phyloP scores from a whole-genome alignment of 768 basidiomycete species.

The Imleria badia region DNA sequence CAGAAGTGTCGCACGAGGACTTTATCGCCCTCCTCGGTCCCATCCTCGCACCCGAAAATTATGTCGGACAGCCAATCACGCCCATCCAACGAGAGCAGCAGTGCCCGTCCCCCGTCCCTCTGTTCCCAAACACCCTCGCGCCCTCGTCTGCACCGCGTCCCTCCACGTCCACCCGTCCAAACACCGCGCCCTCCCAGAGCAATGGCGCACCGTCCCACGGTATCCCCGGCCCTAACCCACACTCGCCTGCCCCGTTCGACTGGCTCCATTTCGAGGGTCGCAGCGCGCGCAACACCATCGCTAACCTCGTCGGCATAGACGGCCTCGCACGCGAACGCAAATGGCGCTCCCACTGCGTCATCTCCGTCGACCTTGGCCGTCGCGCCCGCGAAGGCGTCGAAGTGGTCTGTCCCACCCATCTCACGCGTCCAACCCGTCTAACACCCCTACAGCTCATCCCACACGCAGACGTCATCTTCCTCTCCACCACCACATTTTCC shows the following conservation, averaged over 20 bases:
- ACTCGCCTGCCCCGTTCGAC: slow-evolving; percentile 77
- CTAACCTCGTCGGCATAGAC: slow-evolving; percentile 76
- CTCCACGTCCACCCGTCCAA: slow-evolving; percentile 34
- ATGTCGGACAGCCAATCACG: slow-evolving; percentile 32
- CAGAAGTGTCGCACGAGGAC: slow-evolving; percentile 84
- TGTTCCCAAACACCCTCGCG: slow-evolving; percentile 26
- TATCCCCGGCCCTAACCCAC: slow-evolving; percentile 41
- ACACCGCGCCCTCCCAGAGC: slow-evolving; percentile 29
- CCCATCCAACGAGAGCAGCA: slow-evolving; percentile 20
- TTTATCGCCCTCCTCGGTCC: slow-evolving; percentile 79
- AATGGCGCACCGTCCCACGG: slow-evolving; percentile 7
- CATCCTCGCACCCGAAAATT: slow-evolving; percentile 81
- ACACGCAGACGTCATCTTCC: slow-evolving; percentile 79
- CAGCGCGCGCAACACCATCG: slow-evolving; percentile 74
- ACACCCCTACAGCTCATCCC: slow-evolving; percentile 61
- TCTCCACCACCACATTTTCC: slow-evolving; percentile 35
- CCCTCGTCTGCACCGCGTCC: slow-evolving; percentile 31
- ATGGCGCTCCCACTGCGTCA: slow-evolving; percentile 80
- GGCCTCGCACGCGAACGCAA: slow-evolving; percentile 80
- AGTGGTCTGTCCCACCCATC: slow-evolving; percentile 51
- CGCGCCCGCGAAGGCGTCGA: slow-evolving; percentile 75
- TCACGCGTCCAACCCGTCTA: background rate
- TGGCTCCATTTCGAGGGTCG: slow-evolving; percentile 88
- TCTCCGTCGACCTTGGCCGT: slow-evolving; percentile 77
- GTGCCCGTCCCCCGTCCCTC: slow-evolving; percentile 28